Percentiles rank a stretch among this genome's conserved stretches.
Evolutionary conservation across 148 eudicot species (phyloP).

Genomic region (Vaccinium vitisidaea): DNA sequence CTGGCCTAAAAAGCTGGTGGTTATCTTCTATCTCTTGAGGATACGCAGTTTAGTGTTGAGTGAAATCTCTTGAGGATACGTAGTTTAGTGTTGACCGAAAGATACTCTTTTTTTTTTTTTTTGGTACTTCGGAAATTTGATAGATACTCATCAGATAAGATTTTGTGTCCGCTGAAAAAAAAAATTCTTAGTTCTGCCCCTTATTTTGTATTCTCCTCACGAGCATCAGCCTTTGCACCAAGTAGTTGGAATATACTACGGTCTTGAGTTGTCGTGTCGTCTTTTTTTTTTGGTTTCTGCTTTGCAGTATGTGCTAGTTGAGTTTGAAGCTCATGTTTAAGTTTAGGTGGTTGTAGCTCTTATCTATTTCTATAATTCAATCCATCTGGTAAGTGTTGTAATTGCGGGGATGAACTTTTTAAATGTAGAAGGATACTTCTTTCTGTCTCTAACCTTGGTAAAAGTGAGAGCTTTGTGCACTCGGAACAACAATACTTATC

Average conservation of each 20-base stretch:
- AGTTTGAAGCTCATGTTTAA: not conserved
- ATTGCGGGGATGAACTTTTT: not conserved
- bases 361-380: not conserved
- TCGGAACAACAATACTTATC: not conserved
- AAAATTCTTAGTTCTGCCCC: not conserved
- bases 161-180: not conserved
- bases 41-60: not conserved
- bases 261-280: not conserved
- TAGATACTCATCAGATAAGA: not conserved
- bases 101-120: no score
- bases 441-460: no score
- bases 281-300: not conserved
- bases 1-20: not conserved
- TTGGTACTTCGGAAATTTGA: no score
- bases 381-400: not conserved
- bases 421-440: no score
- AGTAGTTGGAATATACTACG: not conserved
- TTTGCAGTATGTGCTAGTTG: not conserved
- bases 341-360: not conserved
- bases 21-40: not conserved
- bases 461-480: not conserved
- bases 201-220: not conserved
- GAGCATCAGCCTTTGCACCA: not conserved
- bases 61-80: not conserved
- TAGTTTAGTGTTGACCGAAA: no score